Conservation (phyloP, 345 rosid genomes). For the Eucalyptus camaldulensis region DNA sequence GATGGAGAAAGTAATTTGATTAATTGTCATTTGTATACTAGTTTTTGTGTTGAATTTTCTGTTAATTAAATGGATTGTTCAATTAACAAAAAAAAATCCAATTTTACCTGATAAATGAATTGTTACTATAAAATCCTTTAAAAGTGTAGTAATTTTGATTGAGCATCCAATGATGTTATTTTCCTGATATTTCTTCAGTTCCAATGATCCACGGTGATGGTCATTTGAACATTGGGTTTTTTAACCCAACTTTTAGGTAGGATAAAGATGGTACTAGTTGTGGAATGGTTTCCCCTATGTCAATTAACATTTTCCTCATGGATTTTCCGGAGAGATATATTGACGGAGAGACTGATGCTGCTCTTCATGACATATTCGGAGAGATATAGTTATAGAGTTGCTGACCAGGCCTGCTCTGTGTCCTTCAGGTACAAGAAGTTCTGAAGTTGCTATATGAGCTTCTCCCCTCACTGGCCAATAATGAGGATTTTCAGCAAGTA, state of each 20-base stretch:
- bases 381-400: not conserved
- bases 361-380: not conserved
- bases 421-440: conserved; percentile 70
- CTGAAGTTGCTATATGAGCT: conserved; percentile 84
- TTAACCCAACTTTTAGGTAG: not conserved
- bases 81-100: not conserved
- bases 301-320: not conserved
- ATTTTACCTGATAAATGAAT: not conserved
- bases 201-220: not conserved
- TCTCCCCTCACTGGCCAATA: conserved; percentile 42
- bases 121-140: not conserved
- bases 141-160: not conserved
- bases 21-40: not conserved
- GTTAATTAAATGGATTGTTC: not conserved
- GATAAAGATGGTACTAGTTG: not conserved
- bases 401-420: not conserved
- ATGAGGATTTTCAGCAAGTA: conserved; percentile 20
- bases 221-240: not conserved
- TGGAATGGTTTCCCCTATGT: not conserved
- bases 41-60: not conserved
- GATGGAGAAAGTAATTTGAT: not conserved
- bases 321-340: not conserved
- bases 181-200: not conserved
- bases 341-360: not conserved
- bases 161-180: not conserved